A percentile compares a stretch with the other conserved stretches of the same genome.
These are phyloP conservation scores for Colletotrichum caudatum DNA, from an alignment of 2,329 filamentous ascomycete species.

Conservation along the genomic window DNA sequence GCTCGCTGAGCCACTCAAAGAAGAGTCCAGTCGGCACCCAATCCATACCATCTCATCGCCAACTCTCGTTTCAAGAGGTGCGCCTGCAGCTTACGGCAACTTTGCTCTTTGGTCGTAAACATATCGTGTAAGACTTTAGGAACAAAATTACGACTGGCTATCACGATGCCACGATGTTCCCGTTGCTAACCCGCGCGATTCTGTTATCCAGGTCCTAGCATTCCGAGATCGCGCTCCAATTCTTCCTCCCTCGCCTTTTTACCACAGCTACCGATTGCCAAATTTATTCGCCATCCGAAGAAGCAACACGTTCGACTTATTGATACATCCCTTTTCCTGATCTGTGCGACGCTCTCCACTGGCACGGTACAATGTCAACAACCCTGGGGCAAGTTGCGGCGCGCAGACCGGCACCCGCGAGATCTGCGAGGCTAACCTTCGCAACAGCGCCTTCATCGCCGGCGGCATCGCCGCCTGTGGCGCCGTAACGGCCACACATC, in stretches of 20 bases:
- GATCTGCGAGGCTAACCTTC: constrained; percentile 31
- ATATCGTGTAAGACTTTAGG: constrained; percentile 26
- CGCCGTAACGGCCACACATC: constrained; percentile 96
- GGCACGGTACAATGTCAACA: constrained; percentile 61
- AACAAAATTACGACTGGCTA: constrained; percentile 1
- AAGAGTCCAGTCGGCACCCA: constrained; percentile 10
- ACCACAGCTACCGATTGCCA: constrained; percentile 4
- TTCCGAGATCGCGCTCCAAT: constrained; percentile 27
- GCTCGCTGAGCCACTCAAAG: constrained; percentile 29
- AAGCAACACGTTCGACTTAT: not conserved
- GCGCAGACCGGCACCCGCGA: constrained; percentile 14
- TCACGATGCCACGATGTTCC: constrained; percentile 11
- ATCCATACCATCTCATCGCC: not conserved
- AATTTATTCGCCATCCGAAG: not conserved
- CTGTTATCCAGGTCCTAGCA: constrained; percentile 26
- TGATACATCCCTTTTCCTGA: constrained; percentile 3
- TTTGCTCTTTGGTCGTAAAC: not conserved
- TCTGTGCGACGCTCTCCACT: not conserved
- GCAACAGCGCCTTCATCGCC: constrained; percentile 84
- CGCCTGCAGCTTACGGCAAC: constrained; percentile 7
- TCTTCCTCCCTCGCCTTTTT: constrained; percentile 12
- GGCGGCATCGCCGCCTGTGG: constrained; percentile 97
- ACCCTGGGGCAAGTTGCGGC: constrained; percentile 56
- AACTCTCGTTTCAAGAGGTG: not conserved
- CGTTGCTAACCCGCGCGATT: constrained; percentile 44